A percentile compares a stretch with the other conserved stretches of the same genome.
Conservation (phyloP, 2,329 filamentous ascomycete genomes). For the Catunica adiposa region DNA sequence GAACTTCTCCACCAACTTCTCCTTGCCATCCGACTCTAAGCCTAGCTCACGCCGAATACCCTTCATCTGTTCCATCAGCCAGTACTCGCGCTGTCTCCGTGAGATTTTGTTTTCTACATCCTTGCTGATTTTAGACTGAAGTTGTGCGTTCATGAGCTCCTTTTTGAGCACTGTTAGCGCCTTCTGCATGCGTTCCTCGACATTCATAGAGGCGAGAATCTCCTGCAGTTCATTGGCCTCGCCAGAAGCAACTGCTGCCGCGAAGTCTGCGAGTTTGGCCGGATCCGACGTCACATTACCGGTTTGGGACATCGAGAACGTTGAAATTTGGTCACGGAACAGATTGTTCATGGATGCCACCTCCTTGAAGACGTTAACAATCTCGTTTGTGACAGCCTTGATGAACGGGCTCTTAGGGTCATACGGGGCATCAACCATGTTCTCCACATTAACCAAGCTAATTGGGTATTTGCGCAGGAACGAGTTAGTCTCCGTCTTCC, state of each 20-base stretch:
- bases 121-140: slow-evolving; percentile 94
- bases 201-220: slow-evolving; percentile 71
- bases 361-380: slow-evolving; percentile 97
- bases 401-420: slow-evolving; percentile 83
- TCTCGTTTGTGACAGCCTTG: slow-evolving; percentile 86
- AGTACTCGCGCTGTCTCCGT: slow-evolving; percentile 94
- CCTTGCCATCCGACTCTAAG: slow-evolving; percentile 93
- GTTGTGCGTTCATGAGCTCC: slow-evolving; percentile 92
- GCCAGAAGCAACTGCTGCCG: slow-evolving; percentile 87
- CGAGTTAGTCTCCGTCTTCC: slow-evolving; percentile 67
- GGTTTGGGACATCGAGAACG: slow-evolving; percentile 88
- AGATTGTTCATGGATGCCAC: slow-evolving; percentile 85
- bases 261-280: slow-evolving; percentile 89
- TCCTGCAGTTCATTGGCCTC: slow-evolving; percentile 86
- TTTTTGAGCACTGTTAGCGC: slow-evolving; percentile 88
- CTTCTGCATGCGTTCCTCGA: slow-evolving; percentile 85
- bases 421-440: slow-evolving; percentile 72
- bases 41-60: slow-evolving; percentile 89
- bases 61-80: slow-evolving; percentile 99
- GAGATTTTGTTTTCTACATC: slow-evolving; percentile 96
- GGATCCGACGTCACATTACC: slow-evolving; percentile 93
- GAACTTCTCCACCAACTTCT: slow-evolving; percentile 94
- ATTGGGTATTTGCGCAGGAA: slow-evolving; percentile 86
- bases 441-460: slow-evolving; percentile 89
- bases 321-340: slow-evolving; percentile 93